phyloP scores from a whole-genome alignment of 192 early-diverging fungal genomes.

The Backusella mclennaniae region DNA sequence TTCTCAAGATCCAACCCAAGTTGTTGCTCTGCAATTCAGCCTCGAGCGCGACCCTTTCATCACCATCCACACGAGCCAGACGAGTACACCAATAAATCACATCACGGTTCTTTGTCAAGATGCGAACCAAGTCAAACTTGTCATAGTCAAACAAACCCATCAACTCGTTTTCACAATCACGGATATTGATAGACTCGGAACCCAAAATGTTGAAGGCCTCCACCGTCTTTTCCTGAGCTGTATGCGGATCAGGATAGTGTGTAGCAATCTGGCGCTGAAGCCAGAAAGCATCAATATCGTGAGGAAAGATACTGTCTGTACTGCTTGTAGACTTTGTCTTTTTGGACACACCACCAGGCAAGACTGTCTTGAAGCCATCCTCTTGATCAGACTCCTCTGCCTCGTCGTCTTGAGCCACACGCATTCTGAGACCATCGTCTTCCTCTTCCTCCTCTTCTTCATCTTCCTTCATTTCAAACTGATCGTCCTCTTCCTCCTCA shows the following conservation, averaged over 20 bases:
- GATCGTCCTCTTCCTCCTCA: conserved; percentile 72
- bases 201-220: conserved; percentile 72
- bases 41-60: conserved; percentile 56
- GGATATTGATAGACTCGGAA: conserved; percentile 56
- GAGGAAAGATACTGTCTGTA: conserved; percentile 52
- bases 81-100: conserved; percentile 89
- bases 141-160: conserved; percentile 96
- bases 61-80: conserved; percentile 71
- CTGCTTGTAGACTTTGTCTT: conserved; percentile 22
- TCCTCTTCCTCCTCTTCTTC: conserved; percentile 56
- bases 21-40: conserved; percentile 70
- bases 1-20: conserved; percentile 68
- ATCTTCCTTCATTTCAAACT: conserved; percentile 57
- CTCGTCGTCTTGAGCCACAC: conserved; percentile 44
- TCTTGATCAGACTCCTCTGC: conserved; percentile 56
- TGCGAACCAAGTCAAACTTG: conserved; percentile 93
- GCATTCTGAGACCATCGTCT: conserved; percentile 38
- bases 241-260: conserved; percentile 83
- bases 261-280: conserved; percentile 82
- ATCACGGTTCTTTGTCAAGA: conserved; percentile 85
- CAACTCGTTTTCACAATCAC: conserved; percentile 95
- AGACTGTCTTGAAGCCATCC: conserved; percentile 53
- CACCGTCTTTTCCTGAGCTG: conserved; percentile 86
- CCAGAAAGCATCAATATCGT: conserved; percentile 98
- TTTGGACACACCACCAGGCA: conserved; percentile 27